phyloP scores from a whole-genome alignment of 2,329 filamentous ascomycete species.

The Bipolaris bicolor region DNA sequence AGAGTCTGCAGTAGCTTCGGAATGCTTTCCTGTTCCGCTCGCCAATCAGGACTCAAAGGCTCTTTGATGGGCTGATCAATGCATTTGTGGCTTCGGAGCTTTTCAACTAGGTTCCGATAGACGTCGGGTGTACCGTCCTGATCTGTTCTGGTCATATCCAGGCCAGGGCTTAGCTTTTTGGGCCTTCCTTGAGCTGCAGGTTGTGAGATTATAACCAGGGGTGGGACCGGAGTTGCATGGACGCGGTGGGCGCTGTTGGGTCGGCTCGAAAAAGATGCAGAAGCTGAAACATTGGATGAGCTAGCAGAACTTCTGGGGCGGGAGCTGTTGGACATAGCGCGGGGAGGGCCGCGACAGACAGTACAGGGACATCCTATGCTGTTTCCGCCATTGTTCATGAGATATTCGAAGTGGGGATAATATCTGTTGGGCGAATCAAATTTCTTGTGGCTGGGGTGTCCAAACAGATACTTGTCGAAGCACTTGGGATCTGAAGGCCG shows the following conservation, averaged over 20 bases:
- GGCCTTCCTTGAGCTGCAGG: conserved; percentile 21
- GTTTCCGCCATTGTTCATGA: conserved; percentile 57
- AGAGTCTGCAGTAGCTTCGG: conserved; percentile 52
- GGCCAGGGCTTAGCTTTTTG: conserved; percentile 25
- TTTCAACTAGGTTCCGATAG: conserved; percentile 57
- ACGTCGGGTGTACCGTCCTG: conserved; percentile 62
- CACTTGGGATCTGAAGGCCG: conserved; percentile 50
- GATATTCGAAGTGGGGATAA: conserved; percentile 62
- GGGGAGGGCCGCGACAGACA: conserved; percentile 49
- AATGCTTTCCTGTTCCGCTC: conserved; percentile 55
- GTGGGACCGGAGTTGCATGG: too few species aligned
- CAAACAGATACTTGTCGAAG: conserved; percentile 63
- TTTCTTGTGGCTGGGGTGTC: conserved; percentile 58
- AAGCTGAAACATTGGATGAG: background rate
- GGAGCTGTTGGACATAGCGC: conserved; percentile 14
- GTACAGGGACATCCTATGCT: conserved; percentile 57
- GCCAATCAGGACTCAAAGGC: conserved; percentile 62
- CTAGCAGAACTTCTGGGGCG: conserved; percentile 11
- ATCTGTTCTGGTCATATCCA: conserved; percentile 48
- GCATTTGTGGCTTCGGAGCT: conserved; percentile 50
- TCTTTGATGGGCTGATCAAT: conserved; percentile 58
- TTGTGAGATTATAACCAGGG: background rate
- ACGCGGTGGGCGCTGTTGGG: background rate
- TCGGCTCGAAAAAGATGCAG: background rate
- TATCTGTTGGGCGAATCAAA: conserved; percentile 63